A percentile compares a stretch with the other conserved stretches of the same genome.
These are phyloP conservation scores for Cercospora citrullina DNA, from an alignment of 2,329 filamentous ascomycete genomes.

Conservation along the genomic window DNA sequence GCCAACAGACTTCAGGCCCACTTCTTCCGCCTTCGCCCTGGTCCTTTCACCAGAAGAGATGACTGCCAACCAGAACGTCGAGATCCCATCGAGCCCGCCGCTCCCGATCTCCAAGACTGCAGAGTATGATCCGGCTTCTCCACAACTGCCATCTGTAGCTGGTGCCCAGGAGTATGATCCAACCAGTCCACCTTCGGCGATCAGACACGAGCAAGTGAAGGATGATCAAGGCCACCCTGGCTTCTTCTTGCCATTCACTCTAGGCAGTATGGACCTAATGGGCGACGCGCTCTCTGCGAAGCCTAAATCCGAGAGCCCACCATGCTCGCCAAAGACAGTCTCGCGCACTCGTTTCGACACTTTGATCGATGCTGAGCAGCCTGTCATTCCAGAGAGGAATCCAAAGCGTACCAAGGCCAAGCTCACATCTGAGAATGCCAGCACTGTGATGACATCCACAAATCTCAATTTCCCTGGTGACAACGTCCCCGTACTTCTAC, in stretches of 20 bases:
- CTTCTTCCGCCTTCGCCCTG: constrained; percentile 27
- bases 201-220: constrained; percentile 7
- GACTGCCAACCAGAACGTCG: constrained; percentile 11
- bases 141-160: constrained; percentile 17
- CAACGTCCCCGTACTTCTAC: constrained; percentile 32
- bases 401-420: constrained; percentile 11
- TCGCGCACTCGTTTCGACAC: constrained; percentile 12
- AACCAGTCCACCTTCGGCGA: constrained; percentile 29
- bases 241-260: constrained; percentile 27
- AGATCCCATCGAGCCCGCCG: constrained; percentile 34
- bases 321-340: constrained; percentile 43
- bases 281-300: constrained; percentile 18
- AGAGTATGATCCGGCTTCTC: constrained; percentile 36
- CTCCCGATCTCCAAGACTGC: constrained; percentile 24
- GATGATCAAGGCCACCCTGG: not conserved
- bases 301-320: constrained; percentile 34
- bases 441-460: constrained; percentile 33
- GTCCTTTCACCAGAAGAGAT: constrained; percentile 19
- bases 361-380: constrained; percentile 1
- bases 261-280: constrained; percentile 6
- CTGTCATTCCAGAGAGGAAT: constrained; percentile 11
- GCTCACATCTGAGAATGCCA: constrained; percentile 38
- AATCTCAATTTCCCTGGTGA: constrained; percentile 23
- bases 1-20: constrained; percentile 7
- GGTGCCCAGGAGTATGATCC: constrained; percentile 35